These are phyloP conservation scores for Trichophaea hybrida DNA, from an alignment of 2,329 filamentous ascomycete species.

Conservation along the genomic window DNA sequence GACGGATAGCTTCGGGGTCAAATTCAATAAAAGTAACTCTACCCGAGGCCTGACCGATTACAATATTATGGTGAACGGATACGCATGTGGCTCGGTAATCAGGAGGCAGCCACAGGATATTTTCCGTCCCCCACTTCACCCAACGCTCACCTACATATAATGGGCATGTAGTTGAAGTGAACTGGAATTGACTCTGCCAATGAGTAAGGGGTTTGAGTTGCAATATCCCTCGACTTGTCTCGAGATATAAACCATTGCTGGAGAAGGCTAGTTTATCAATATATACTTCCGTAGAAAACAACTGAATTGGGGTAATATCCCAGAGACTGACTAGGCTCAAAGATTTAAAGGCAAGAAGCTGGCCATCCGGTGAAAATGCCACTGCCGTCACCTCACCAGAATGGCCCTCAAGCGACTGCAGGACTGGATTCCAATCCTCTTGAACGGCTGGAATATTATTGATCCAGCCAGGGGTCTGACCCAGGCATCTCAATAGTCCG, in stretches of 20 bases:
- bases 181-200: not conserved
- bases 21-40: not conserved
- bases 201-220: not conserved
- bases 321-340: conserved; percentile 75
- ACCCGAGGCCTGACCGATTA: not conserved
- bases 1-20: not conserved
- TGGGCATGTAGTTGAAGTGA: not conserved
- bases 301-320: conserved; percentile 48
- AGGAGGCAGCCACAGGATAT: not conserved
- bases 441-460: not conserved
- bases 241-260: not conserved
- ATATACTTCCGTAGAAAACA: not conserved
- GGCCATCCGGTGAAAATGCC: conserved; percentile 81
- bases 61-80: not conserved
- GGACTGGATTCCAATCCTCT: conserved; percentile 37
- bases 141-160: not conserved
- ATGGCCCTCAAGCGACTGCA: conserved; percentile 77
- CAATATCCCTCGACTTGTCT: not conserved
- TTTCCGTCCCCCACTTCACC: not conserved
- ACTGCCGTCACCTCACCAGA: conserved; percentile 86
- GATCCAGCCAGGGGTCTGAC: not conserved
- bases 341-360: conserved; percentile 70
- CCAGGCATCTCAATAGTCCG: too few relatives aligned
- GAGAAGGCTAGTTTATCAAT: not conserved
- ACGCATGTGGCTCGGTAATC: not conserved